Base-by-base conservation (phyloP, 208 protist species). In the Entamoeba moshkovskii region DNA sequence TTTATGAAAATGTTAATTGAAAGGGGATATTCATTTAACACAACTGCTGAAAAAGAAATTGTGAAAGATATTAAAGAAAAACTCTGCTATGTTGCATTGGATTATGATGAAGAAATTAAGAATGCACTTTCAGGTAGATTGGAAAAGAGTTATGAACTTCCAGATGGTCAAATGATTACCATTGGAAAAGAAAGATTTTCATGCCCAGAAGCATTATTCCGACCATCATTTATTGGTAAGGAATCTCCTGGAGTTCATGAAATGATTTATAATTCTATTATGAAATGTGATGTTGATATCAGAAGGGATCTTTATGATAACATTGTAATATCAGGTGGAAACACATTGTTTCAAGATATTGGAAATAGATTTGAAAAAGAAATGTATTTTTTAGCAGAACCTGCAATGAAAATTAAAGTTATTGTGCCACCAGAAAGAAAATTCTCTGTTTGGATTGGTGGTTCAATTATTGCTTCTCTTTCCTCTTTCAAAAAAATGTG, bases 401-500 rank as follows among this genome's bases (percentile, higher is more conserved):
- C 93, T 45, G 45, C 93, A 15, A 96, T 96, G 94, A 97, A 97
- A 94, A 95, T 93, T 5, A 95, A 97, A 96, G 95, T 97, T 98
- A 96, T 94, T 98, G 98, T 13, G 97, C 97, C 59, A 96, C 98
- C 94, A 97, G 97, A 29, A 95, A 94, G 91, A 93, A 96, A 25
- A 94, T 98, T 16, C 99, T 95, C 98, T 96, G 93, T 98, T 38
- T 99, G 98, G 98, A 98, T 99, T 93, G 98, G 99, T 92, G 99
- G 98, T 93, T 99, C 98, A 44, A 99, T 99, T 94, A 94, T 99
- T 42, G 97, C 98, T 22, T 98, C 97, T 42, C 96, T 99, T 52
- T 97, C 97, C 22, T 98, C 98, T 44, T 99, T 99, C 96, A 96
- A 98, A 94, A 96, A 98, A 92, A 98, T 98, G 97, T 99, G 98